Percentiles rank a stretch among this genome's conserved stretches.
Conservation (phyloP, 345 rosid species). For the Raphanus raphanistrum region DNA sequence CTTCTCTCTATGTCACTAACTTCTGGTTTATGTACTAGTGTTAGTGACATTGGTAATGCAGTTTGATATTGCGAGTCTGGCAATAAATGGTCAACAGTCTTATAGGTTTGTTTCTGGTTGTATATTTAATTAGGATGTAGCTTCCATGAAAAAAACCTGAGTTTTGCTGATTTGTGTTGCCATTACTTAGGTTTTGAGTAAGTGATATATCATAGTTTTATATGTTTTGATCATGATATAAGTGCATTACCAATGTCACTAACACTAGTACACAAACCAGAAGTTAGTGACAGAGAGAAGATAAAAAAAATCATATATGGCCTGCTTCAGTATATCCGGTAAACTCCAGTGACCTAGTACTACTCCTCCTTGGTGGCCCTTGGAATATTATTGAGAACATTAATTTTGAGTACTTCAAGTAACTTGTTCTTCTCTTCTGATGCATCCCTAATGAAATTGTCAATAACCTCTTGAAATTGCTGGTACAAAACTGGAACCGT, state of each 20-base stretch:
- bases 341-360: neutral
- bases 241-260: neutral
- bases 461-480: conserved; percentile 11
- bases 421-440: conserved; percentile 24
- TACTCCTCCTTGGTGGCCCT: conserved; percentile 28
- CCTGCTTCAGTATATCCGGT: neutral
- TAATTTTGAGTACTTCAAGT: conserved; percentile 8
- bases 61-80: too few relatives aligned
- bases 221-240: too few relatives aligned
- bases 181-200: too few relatives aligned
- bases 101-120: too few relatives aligned
- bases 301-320: neutral
- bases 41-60: neutral
- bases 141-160: too few relatives aligned
- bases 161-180: too few relatives aligned
- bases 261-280: neutral
- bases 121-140: too few relatives aligned
- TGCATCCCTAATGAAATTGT: conserved; percentile 4
- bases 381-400: conserved; percentile 20
- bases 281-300: neutral
- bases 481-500: conserved; percentile 27
- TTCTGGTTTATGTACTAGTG: neutral
- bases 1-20: neutral
- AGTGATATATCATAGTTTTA: too few relatives aligned
- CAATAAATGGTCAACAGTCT: too few relatives aligned